Evolutionary conservation across 441 rosid genomes (phyloP).

Genomic region (Erodium chrysanthum): DNA sequence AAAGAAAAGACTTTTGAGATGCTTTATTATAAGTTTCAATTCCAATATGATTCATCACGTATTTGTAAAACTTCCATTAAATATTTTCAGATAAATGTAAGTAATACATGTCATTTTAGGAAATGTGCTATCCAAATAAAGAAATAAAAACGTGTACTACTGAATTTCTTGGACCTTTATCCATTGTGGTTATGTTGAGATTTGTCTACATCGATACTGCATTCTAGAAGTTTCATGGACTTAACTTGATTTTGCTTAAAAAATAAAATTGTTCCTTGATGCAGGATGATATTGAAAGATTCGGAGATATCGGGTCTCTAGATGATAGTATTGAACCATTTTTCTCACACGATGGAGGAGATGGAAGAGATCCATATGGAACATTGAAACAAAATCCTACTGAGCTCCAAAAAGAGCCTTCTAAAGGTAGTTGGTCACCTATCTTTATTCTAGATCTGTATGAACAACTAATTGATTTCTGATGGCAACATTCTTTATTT

Average conservation of each 20-base stretch:
- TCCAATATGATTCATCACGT: background rate
- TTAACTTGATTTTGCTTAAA: conserved; percentile 12
- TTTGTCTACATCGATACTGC: no score
- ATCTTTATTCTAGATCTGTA: conserved; percentile 3
- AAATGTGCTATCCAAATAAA: no score
- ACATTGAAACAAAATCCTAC: conserved; percentile 34
- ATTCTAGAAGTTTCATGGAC: no score
- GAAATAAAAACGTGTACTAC: no score
- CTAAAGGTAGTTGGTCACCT: conserved; percentile 32
- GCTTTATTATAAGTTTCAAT: background rate
- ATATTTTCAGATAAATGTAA: background rate
- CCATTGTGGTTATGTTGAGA: no score
- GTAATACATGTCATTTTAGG: background rate
- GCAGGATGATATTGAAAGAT: conserved; percentile 60
- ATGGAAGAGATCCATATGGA: conserved; percentile 39
- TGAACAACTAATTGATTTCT: background rate
- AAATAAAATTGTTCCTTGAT: conserved; percentile 15
- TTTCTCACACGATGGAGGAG: conserved; percentile 40
- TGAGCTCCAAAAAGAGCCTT: conserved; percentile 37
- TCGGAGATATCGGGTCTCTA: conserved; percentile 41
- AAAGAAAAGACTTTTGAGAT: background rate
- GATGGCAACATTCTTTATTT: conserved; percentile 10
- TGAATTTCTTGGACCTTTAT: no score
- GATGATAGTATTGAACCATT: conserved; percentile 52
- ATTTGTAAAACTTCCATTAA: background rate